Evolutionary conservation across 2,329 filamentous ascomycete genomes (phyloP).

Genomic region (Pseudodiploospora longispora): DNA sequence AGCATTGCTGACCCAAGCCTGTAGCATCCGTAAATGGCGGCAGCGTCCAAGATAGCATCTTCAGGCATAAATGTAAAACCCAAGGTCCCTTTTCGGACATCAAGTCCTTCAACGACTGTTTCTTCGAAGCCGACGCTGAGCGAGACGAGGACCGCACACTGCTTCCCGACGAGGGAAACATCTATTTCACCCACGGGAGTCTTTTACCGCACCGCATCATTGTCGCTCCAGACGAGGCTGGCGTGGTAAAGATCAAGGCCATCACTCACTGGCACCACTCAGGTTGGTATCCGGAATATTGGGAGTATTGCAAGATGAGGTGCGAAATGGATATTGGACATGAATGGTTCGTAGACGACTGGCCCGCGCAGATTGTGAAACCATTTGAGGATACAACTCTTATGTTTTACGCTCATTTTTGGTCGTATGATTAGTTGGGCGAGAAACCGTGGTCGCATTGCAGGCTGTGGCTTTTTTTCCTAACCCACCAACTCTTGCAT

Average conservation of each 20-base stretch:
- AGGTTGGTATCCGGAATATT: constrained; percentile 23
- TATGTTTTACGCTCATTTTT: too few species aligned
- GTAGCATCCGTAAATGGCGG: constrained; percentile 15
- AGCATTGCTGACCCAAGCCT: not conserved
- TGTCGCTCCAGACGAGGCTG: constrained; percentile 4
- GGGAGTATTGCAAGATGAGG: constrained; percentile 20
- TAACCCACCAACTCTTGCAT: too few species aligned
- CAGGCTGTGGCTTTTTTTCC: too few species aligned
- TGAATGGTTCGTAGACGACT: constrained; percentile 13
- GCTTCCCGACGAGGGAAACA: constrained; percentile 11
- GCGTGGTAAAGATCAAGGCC: constrained; percentile 6
- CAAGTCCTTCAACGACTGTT: constrained; percentile 15
- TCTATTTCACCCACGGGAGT: constrained; percentile 18
- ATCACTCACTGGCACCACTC: constrained; percentile 20
- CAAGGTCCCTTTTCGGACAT: constrained; percentile 11
- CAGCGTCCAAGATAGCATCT: constrained; percentile 14
- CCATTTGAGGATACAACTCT: constrained; percentile 7
- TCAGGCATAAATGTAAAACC: constrained; percentile 12
- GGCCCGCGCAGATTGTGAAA: constrained; percentile 13
- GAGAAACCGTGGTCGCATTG: too few species aligned
- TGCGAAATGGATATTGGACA: constrained; percentile 11
- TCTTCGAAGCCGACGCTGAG: constrained; percentile 13
- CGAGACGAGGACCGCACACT: constrained; percentile 10
- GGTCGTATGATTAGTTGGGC: too few species aligned
- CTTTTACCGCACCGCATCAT: constrained; percentile 16